These are phyloP conservation scores for Acanthamoeba healyi DNA, from an alignment of 208 protist genomes.

Conservation along the genomic window DNA sequence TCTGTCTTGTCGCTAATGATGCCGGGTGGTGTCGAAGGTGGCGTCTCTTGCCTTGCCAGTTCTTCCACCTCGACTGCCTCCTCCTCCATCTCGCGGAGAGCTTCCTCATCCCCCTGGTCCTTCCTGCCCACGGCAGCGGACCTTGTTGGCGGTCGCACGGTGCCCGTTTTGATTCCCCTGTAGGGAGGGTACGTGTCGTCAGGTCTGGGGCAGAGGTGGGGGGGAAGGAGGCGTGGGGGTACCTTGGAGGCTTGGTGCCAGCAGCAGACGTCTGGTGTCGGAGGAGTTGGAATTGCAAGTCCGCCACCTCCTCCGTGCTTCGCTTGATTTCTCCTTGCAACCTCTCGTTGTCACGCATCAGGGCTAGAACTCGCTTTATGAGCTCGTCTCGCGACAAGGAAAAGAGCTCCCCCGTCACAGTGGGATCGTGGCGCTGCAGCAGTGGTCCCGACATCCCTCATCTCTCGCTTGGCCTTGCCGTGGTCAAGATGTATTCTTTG, in stretches of 20 bases:
- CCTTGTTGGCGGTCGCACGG: no score
- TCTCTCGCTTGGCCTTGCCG: neutral
- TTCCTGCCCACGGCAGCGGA: no score
- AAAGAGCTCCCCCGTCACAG: neutral
- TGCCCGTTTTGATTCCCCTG: no score
- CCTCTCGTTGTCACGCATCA: neutral
- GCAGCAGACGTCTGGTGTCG: neutral
- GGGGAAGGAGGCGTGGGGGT: no score
- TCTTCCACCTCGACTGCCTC: neutral
- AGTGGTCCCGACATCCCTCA: neutral
- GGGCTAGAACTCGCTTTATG: neutral
- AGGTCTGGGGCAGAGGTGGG: no score
- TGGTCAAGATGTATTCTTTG: no score
- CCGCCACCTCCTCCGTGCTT: neutral
- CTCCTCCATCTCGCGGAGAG: neutral
- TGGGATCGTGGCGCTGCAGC: neutral
- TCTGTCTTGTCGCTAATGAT: neutral
- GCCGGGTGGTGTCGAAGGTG: neutral
- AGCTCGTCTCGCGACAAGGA: neutral
- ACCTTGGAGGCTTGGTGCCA: no score
- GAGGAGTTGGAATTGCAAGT: constrained; percentile 21
- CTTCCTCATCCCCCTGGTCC: no score
- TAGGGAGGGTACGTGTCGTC: no score
- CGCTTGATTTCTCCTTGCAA: neutral
- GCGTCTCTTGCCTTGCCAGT: neutral